These are phyloP conservation scores for Esteya vermicola DNA, from an alignment of 2,329 filamentous ascomycete genomes.

Conservation along the genomic window DNA sequence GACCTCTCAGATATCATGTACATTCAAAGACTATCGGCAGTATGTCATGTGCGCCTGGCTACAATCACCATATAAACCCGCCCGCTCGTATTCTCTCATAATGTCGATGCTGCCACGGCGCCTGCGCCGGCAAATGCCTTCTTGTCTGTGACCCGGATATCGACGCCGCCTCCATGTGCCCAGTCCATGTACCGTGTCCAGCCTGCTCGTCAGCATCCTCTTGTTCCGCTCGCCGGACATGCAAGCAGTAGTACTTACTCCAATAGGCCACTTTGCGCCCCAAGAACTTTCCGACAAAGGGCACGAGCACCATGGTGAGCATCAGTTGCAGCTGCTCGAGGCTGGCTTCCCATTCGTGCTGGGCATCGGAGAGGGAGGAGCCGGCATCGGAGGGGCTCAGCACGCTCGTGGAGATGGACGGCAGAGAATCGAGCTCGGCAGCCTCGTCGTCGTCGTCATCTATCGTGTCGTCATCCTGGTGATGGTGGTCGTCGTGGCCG, in stretches of 20 bases:
- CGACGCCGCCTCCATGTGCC: conserved; percentile 58
- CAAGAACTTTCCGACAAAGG: conserved; percentile 88
- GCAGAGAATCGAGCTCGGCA: conserved; percentile 49
- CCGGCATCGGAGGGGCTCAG: conserved; percentile 14
- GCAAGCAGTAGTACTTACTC: conserved; percentile 45
- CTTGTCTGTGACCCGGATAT: conserved; percentile 52
- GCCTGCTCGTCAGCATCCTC: conserved; percentile 34
- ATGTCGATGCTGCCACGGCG: conserved; percentile 41
- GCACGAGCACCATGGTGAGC: conserved; percentile 86
- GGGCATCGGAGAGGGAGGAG: conserved; percentile 65
- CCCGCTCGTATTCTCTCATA: too few relatives aligned
- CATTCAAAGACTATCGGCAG: too few relatives aligned
- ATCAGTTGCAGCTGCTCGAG: conserved; percentile 87
- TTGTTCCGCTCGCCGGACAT: too few relatives aligned
- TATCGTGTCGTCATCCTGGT: neutral
- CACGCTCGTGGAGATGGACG: conserved; percentile 41
- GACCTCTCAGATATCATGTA: too few relatives aligned
- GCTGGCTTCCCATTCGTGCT: conserved; percentile 88
- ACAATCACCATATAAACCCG: too few relatives aligned
- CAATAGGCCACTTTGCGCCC: conserved; percentile 92
- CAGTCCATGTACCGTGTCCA: conserved; percentile 93
- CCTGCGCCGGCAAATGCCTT: conserved; percentile 49
- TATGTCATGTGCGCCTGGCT: too few relatives aligned
- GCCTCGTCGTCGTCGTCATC: conserved; percentile 25
- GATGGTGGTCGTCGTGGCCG: too few relatives aligned